Base-by-base conservation (phyloP, 805 yeast species). In the Monosporozyma unispora region DNA sequence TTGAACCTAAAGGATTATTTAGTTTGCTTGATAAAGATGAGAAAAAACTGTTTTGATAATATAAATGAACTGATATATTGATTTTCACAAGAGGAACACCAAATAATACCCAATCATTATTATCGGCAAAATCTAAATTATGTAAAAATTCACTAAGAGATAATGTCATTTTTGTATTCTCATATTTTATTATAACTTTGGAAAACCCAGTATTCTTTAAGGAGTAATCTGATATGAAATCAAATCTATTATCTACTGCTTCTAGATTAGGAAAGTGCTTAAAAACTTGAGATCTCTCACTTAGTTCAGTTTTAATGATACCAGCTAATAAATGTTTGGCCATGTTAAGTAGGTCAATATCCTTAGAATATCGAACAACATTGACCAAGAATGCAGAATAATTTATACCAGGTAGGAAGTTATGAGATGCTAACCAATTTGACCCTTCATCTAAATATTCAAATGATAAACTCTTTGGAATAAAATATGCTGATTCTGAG, bases 401-500 rank as follows among this genome's bases (percentile, higher is more conserved):
- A 50, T 83, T 78, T 46, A 84, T 76, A 41, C 69, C 69, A 0
- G 87, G 85, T 2, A 79, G 42, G 1, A 78, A 55, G 0, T 70
- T 64, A 51, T 79, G 80, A 18, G 69, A 66, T 3, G 61, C 51
- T 14, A 79, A 56, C 84, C 84, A 81, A 28, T 63, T 57, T 38
- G 75, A 78, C 0, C 79, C 79, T 31, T 74, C 77, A 1, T 69
- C 18, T 0, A 80, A 75, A 47, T 70, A 62, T 3, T 69, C 63
- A 10, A 83, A 57, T 89, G 90, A 84, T 8, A 71, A 63, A 39
- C 42, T 39, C 10, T 61, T 54, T 1, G 84, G 72, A 0, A 85
- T 84, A 68, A 82, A 76, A 48, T 74, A 73, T 2, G 76, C 78
- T 33, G 74, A 70, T 61, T 84, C 86, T 47, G 77, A 73, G 5